Percentiles rank a stretch among this genome's conserved stretches.
Evolutionary conservation across 768 basidiomycete species (phyloP).

Genomic region (Pulveroboletus sp.): DNA sequence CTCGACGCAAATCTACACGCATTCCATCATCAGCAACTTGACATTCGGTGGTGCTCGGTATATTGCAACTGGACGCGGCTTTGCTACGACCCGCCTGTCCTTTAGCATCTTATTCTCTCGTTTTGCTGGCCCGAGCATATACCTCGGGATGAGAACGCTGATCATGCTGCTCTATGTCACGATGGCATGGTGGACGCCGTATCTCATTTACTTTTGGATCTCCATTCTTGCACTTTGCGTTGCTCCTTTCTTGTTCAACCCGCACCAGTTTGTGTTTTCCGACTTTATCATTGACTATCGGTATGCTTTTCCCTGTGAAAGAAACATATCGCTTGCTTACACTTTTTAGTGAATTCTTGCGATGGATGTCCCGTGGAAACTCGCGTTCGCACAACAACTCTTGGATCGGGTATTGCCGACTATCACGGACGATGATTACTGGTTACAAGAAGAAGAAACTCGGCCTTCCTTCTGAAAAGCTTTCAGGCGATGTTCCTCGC

Average conservation of each 20-base stretch:
- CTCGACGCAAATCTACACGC: constrained; percentile 96
- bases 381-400: constrained; percentile 96
- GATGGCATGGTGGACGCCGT: constrained; percentile 86
- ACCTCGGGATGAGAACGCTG: constrained; percentile 91
- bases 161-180: constrained; percentile 94
- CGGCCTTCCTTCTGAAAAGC: constrained; percentile 95
- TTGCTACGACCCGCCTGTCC: constrained; percentile 92
- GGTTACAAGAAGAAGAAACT: constrained; percentile 99
- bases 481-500: constrained; percentile 92
- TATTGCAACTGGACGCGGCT: constrained; percentile 98
- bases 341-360: constrained; percentile 78
- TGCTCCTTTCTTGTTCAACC: constrained; percentile 98
- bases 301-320: constrained; percentile 37
- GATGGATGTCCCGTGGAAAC: constrained; percentile 99
- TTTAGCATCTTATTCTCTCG: constrained; percentile 97
- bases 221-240: constrained; percentile 90
- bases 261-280: constrained; percentile 97
- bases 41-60: constrained; percentile 98
- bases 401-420: constrained; percentile 98
- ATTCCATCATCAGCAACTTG: constrained; percentile 95
- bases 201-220: constrained; percentile 97
- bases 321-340: background rate
- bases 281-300: constrained; percentile 97
- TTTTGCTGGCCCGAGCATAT: constrained; percentile 98
- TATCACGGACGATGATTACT: constrained; percentile 97